Conservation (phyloP, 1,284 basidiomycete genomes). For the Porodaedalea pini region DNA sequence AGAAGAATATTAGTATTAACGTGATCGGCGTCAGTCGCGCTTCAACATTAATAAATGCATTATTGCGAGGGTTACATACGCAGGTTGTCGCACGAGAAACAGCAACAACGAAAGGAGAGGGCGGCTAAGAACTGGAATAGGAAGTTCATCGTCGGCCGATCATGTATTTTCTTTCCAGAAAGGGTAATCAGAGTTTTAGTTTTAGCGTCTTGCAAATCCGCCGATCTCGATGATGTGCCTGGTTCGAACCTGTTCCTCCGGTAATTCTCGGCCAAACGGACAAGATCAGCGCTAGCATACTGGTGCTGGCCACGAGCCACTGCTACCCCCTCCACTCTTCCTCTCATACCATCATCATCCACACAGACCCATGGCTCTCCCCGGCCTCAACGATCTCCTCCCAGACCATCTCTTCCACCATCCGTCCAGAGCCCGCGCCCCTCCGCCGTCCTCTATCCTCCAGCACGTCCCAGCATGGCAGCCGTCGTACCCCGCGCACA, state of each 20-base stretch:
- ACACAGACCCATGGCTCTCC: neutral
- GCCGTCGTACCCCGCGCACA: neutral
- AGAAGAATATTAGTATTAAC: no score
- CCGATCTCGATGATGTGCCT: slow-evolving; percentile 6
- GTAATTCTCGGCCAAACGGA: neutral
- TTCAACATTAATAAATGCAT: no score
- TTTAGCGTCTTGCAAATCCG: neutral
- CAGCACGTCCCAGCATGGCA: neutral
- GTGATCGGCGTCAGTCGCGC: neutral
- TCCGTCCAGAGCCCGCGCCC: neutral
- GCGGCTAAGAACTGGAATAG: no score
- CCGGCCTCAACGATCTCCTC: neutral
- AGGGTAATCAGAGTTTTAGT: slow-evolving; percentile 6
- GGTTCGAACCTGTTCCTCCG: neutral
- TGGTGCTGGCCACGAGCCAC: neutral
- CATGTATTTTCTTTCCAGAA: neutral
- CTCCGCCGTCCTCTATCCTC: neutral
- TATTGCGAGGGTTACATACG: no score
- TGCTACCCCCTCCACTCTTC: neutral
- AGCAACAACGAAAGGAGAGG: no score
- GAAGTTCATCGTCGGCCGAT: no score
- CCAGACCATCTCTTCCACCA: neutral
- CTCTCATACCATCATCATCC: neutral
- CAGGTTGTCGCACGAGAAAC: no score
- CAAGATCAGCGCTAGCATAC: neutral